A percentile compares a stretch with the other conserved stretches of the same genome.
These are phyloP conservation scores for Aspergillus novofumigatus DNA, from an alignment of 2,329 filamentous ascomycete species.

Conservation along the genomic window DNA sequence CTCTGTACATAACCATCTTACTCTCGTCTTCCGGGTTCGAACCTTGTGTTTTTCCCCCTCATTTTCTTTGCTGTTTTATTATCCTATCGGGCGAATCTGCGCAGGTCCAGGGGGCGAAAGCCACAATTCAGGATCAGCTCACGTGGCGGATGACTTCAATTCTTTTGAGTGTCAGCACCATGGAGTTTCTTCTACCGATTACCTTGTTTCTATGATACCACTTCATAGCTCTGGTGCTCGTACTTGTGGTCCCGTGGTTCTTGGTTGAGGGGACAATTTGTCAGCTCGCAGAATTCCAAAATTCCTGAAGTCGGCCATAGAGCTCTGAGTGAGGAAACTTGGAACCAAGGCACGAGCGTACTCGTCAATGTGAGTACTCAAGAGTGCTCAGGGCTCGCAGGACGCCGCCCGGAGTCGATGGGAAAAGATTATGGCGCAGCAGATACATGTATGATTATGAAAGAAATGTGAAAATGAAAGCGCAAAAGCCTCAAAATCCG, in stretches of 20 bases:
- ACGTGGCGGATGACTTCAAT: neutral
- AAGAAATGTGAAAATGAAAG: constrained; percentile 35
- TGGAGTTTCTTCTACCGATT: constrained; percentile 2
- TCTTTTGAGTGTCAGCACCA: constrained; percentile 8
- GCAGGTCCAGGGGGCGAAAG: neutral
- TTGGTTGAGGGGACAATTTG: neutral
- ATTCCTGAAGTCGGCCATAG: neutral
- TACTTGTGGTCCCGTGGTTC: neutral
- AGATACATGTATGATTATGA: constrained; percentile 36
- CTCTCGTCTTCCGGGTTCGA: constrained; percentile 5
- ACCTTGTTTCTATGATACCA: constrained; percentile 1
- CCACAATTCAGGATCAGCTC: neutral
- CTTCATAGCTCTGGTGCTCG: neutral
- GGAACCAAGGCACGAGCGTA: neutral
- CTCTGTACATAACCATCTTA: constrained; percentile 18
- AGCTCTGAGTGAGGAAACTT: neutral
- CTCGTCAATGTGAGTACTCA: neutral
- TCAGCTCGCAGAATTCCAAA: neutral
- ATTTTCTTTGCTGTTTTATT: neutral
- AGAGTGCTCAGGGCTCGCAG: neutral
- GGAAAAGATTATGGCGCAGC: neutral
- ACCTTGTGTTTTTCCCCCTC: constrained; percentile 3
- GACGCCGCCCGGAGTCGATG: neutral
- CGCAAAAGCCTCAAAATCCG: constrained; percentile 20
- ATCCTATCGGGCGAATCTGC: neutral